Conservation (phyloP, 2,329 filamentous ascomycete species). For the Diaporthe sp. region DNA sequence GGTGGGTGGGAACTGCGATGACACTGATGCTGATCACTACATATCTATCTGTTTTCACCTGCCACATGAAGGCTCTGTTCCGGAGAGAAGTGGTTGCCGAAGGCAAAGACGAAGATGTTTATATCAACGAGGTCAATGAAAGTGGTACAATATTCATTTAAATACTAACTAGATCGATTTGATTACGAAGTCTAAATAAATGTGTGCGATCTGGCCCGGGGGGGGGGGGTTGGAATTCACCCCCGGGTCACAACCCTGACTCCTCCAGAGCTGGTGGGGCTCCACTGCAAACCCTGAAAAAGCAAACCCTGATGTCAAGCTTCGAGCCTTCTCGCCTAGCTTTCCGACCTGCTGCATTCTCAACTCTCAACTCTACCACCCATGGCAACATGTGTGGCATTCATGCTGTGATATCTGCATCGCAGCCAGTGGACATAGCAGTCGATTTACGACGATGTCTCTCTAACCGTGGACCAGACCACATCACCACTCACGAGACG, state of each 20-base stretch:
- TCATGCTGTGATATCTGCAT: constrained; percentile 59
- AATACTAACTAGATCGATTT: not conserved
- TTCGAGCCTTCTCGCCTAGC: not conserved
- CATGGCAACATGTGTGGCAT: constrained; percentile 68
- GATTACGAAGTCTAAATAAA: not conserved
- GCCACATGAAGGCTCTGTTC: not conserved
- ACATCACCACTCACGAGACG: constrained; percentile 57
- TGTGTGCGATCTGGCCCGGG: too few species aligned
- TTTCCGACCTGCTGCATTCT: not conserved
- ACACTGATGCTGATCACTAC: constrained; percentile 28
- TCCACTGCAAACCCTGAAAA: constrained; percentile 11
- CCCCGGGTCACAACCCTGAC: not conserved
- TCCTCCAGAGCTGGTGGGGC: not conserved
- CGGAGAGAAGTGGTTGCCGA: not conserved
- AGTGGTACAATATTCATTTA: too few species aligned
- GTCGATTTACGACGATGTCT: constrained; percentile 56
- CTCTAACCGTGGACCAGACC: constrained; percentile 69
- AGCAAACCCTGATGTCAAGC: not conserved
- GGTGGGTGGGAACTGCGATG: constrained; percentile 38
- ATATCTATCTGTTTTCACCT: not conserved
- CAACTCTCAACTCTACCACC: not conserved
- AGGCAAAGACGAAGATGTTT: constrained; percentile 6
- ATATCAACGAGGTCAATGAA: not conserved
- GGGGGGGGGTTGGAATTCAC: not conserved
- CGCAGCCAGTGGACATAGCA: constrained; percentile 44